Base-by-base conservation (phyloP, 148 eudicot genomes). In the Dianthus caryophyllus region DNA sequence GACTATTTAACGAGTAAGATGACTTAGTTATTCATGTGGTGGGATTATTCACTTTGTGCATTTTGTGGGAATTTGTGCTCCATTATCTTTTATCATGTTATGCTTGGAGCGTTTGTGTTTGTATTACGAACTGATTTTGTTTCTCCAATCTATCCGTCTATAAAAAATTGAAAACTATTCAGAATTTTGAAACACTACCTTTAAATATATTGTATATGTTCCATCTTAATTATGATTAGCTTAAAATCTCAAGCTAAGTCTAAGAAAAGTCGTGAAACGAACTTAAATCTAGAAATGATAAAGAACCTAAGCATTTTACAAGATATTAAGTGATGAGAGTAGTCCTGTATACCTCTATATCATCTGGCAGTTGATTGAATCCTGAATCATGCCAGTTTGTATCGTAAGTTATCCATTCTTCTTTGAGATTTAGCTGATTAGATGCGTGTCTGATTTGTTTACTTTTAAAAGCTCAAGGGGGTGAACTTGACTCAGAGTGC, bases 1-100 rank as follows among this genome's bases (percentile, higher is more conserved):
- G 83, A 61, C 76, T 93, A 66, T 93, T 93, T 62, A 84, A 72
- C n/a, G 98, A 87, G 98, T 93, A 89, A 80, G 96, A 68, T 66
- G 66, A 24, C 39, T 58, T 36, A 27, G 9, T 66, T 22, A 1
- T 24, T 49, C 4, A 25, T 11, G 12, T 18, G 22, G 21, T 68
- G 5, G 60, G 58, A 9, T 31, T 39, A n/a, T 64, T 22, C 52
- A 1, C 66, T 61, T 20, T 38, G 7, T 71, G 29, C 4, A 14
- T 53, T 15, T 50, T 59, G 9, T 10, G 3, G 6, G 44, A 9
- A 9, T 13, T 41, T 33, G 44, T 61, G 26, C 26, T 29, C 39
- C 61, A 57, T 57, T 39, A 56, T 17, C 36, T 30, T 27, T 29
- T 13, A 15, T 56, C 61, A 17, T 56, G 12, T 48, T n/a, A 36